These are phyloP conservation scores for Termitomyces titanicus DNA, from an alignment of 768 basidiomycete species.

Conservation along the genomic window DNA sequence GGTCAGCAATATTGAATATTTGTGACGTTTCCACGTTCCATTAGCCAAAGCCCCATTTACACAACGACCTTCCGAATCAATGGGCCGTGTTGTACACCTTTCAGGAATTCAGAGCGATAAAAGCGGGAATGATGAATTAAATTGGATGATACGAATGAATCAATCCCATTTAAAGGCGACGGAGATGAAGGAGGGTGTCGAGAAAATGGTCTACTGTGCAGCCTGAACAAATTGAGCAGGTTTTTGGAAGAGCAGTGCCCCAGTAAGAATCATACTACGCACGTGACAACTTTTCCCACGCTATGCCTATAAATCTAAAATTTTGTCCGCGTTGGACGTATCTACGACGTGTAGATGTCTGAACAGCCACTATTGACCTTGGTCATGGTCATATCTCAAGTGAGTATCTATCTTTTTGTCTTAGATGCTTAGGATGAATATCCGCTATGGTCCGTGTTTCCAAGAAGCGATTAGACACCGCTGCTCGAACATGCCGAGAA, in stretches of 20 bases:
- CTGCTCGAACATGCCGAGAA: conserved; percentile 69
- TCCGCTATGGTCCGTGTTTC: conserved; percentile 94
- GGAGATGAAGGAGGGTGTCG: too few species aligned
- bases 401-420: neutral
- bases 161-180: too few species aligned
- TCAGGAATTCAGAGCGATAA: too few species aligned
- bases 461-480: conserved; percentile 88
- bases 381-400: neutral
- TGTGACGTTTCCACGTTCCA: too few species aligned
- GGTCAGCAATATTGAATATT: neutral
- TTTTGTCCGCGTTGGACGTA: too few species aligned
- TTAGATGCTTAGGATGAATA: conserved; percentile 56
- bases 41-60: too few species aligned
- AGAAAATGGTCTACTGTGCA: too few species aligned
- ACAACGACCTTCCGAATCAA: neutral
- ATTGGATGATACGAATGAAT: too few species aligned
- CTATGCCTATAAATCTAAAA: conserved; percentile 9
- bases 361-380: neutral
- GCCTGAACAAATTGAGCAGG: too few species aligned
- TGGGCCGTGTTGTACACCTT: neutral
- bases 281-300: conserved; percentile 9
- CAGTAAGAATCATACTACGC: neutral
- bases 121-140: neutral
- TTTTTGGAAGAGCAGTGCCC: too few species aligned
- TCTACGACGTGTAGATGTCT: neutral